Evolutionary conservation across 1,284 basidiomycete genomes (phyloP), one percentile per base, ranked within the genome.

Genomic region (Psilocybe mexicana): DNA sequence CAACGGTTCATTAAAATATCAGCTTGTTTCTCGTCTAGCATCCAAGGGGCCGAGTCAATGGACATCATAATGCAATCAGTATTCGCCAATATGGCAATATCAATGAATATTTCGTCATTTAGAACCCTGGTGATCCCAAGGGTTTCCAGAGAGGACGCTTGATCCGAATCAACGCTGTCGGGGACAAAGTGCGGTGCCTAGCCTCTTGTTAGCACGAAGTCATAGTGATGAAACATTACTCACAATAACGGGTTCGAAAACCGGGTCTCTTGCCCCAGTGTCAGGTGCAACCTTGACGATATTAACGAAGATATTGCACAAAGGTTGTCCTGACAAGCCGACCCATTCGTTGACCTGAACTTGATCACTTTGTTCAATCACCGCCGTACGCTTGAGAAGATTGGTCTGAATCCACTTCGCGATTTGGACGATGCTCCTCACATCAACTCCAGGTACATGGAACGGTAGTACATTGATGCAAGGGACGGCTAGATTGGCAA

Each of bases 391-490:
- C 35, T 55, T 67, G 42, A 68, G 69, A 44, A 82, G 66, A 54
- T 76, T 74, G 12, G 67, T 63, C 43, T 77, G 74, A 38, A 81
- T 71, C 1, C 46, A 59, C 45, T 61, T 64, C 1, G 77, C 76
- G 14, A 75, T 61, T 35, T 65, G 62, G 40, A 69, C 64, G 26
- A 65, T 46, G n/a, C 62, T 64, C 25, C 52, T 58, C n/a, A 61
- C 52, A 8, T 58, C 45, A 14, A 66, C 59, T 33, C 60, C 65
- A 5, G 62, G 49, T 10, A 80, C 68, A 56, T 71, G 67, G 42
- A 81, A 65, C 12, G 80, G 79, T 23, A 81, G 61, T n/a, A 79
- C 72, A 58, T 82, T 81, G 67, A 79, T 73, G 61, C 78, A 80
- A 25, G 80, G 79, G 8, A 74, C 64, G 2, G 76, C 76, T n/a